These are phyloP conservation scores for Rhodotorula kratochvilovae DNA, from an alignment of 768 basidiomycete genomes.

Conservation along the genomic window DNA sequence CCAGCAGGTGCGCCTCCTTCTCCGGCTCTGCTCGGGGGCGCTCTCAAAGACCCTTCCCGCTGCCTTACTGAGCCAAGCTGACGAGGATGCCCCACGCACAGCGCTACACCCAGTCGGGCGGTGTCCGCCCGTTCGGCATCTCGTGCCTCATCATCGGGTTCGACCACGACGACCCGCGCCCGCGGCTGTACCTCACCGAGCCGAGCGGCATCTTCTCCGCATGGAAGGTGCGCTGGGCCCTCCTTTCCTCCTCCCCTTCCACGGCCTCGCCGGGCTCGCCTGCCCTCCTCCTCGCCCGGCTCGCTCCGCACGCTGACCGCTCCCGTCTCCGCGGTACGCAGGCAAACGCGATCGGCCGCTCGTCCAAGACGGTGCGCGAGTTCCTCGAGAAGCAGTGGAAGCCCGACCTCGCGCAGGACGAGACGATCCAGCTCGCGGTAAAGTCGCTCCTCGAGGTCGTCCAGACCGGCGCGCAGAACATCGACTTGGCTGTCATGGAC, in stretches of 20 bases:
- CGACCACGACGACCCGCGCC: conserved; percentile 78
- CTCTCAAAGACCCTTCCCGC: not conserved
- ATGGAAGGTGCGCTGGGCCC: conserved; percentile 71
- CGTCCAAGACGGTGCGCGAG: conserved; percentile 96
- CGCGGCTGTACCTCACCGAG: conserved; percentile 92
- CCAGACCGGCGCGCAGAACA: conserved; percentile 99
- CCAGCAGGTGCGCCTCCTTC: conserved; percentile 69
- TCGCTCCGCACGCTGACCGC: not conserved
- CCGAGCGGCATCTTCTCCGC: conserved; percentile 96
- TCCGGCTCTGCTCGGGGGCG: not conserved
- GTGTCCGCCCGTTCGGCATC: conserved; percentile 96
- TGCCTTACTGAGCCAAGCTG: too few species aligned
- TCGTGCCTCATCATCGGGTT: conserved; percentile 95
- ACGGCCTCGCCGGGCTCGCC: not conserved
- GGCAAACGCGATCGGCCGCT: conserved; percentile 97
- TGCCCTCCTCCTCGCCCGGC: not conserved
- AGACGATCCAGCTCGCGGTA: conserved; percentile 88
- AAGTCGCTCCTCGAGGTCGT: conserved; percentile 96
- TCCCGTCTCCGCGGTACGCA: too few species aligned
- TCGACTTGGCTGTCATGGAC: conserved; percentile 97
- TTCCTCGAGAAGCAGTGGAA: conserved; percentile 98
- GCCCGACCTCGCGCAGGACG: conserved; percentile 79
- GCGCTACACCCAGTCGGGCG: conserved; percentile 98
- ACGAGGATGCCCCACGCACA: conserved; percentile 44
- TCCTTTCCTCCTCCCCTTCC: not conserved